Percentiles rank a stretch among this genome's conserved stretches.
phyloP scores from a whole-genome alignment of 2,329 filamentous ascomycete species.

The Cladosporium cucumerinum region DNA sequence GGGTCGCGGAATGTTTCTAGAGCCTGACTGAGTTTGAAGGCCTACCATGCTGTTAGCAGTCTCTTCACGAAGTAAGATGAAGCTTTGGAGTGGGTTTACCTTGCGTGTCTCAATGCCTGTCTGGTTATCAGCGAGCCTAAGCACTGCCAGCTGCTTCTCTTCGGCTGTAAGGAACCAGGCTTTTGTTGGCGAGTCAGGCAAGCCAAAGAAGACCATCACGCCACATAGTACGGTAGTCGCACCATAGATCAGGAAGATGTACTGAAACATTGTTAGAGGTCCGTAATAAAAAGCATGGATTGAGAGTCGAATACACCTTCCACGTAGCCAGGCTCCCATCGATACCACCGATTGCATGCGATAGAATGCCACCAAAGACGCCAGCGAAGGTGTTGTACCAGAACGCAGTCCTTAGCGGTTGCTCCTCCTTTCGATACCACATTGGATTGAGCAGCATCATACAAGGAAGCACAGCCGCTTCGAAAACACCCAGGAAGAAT shows the following conservation, averaged over 20 bases:
- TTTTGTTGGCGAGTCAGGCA: constrained; percentile 45
- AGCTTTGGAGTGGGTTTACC: background rate
- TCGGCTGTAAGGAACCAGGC: constrained; percentile 42
- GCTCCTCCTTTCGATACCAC: constrained; percentile 21
- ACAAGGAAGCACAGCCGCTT: constrained; percentile 57
- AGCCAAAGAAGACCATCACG: constrained; percentile 36
- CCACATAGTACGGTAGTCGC: constrained; percentile 24
- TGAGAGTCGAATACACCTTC: background rate
- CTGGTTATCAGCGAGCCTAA: background rate
- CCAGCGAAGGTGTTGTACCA: constrained; percentile 15
- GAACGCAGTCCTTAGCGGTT: constrained; percentile 17
- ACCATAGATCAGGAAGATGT: background rate
- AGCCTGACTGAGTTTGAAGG: constrained; percentile 38
- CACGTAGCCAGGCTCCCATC: background rate
- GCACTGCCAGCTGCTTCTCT: constrained; percentile 47
- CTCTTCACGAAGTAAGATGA: background rate
- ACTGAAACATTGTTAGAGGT: background rate
- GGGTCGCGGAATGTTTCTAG: constrained; percentile 50
- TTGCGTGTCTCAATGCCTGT: background rate
- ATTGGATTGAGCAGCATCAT: constrained; percentile 19
- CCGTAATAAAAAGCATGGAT: background rate
- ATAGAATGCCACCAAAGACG: background rate
- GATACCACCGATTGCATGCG: background rate
- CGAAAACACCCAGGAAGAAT: constrained; percentile 65
- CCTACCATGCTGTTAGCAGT: background rate